Conservation (phyloP, 805 yeast species). For the Candida krabiensis region DNA sequence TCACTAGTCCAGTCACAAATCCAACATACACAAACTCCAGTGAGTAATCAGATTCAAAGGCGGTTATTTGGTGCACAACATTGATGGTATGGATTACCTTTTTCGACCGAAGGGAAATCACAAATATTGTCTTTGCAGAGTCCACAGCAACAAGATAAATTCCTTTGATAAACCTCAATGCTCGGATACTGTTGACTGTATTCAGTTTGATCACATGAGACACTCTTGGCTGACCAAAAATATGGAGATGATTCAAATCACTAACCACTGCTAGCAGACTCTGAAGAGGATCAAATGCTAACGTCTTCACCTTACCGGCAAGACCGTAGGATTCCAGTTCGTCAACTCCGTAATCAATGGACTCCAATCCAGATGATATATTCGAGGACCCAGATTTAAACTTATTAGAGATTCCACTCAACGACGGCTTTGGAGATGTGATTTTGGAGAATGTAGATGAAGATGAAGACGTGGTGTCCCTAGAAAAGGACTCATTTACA, state of each 20-base stretch:
- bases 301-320: constrained; percentile 60
- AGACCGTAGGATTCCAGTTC: constrained; percentile 51
- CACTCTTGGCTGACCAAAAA: constrained; percentile 83
- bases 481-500: background rate
- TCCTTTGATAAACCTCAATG: constrained; percentile 72
- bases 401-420: constrained; percentile 9
- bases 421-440: constrained; percentile 11
- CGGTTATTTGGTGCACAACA: constrained; percentile 65
- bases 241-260: constrained; percentile 63
- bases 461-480: constrained; percentile 2
- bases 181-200: constrained; percentile 48
- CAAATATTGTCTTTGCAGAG: constrained; percentile 55
- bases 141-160: constrained; percentile 77
- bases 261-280: constrained; percentile 82
- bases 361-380: constrained; percentile 33
- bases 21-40: constrained; percentile 87
- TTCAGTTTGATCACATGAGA: constrained; percentile 61
- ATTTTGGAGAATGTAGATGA: constrained; percentile 10
- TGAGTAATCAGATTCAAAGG: constrained; percentile 79
- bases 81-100: constrained; percentile 57
- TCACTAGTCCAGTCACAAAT: constrained; percentile 67
- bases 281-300: constrained; percentile 88
- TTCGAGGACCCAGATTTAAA: constrained; percentile 15
- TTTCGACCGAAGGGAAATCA: constrained; percentile 69
- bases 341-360: constrained; percentile 28